phyloP scores from a whole-genome alignment of 306 rosid genomes.

The Vigna angularis region DNA sequence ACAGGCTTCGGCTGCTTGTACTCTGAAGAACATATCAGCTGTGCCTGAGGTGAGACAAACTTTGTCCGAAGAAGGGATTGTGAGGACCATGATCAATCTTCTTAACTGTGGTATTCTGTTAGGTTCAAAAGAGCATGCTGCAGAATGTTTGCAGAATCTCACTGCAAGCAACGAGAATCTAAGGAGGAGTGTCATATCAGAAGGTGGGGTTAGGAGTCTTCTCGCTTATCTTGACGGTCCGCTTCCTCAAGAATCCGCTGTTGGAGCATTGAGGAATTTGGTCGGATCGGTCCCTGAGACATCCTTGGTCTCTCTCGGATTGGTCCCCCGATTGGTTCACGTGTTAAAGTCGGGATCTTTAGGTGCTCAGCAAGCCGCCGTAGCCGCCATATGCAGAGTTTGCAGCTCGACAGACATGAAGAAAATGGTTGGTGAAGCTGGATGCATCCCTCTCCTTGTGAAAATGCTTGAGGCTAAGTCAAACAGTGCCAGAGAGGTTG shows the following conservation, averaged over 20 bases:
- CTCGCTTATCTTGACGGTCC: conserved; percentile 82
- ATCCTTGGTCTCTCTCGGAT: conserved; percentile 61
- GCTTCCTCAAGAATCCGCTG: conserved; percentile 81
- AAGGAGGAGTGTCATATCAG: conserved; percentile 66
- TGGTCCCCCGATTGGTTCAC: conserved; percentile 68
- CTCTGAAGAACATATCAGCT: conserved; percentile 80
- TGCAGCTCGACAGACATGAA: conserved; percentile 66
- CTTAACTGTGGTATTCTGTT: conserved; percentile 76
- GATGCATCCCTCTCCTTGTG: conserved; percentile 76
- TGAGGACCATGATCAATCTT: conserved; percentile 65
- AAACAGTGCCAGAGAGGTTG: conserved; percentile 66
- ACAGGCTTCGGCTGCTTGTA: conserved; percentile 81
- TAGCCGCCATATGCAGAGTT: conserved; percentile 64
- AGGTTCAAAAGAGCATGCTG: conserved; percentile 83
- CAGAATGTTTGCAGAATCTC: conserved; percentile 90
- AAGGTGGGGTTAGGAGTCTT: conserved; percentile 83
- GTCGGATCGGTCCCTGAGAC: conserved; percentile 62
- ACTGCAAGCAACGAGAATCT: conserved; percentile 80
- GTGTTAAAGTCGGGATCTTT: conserved; percentile 73
- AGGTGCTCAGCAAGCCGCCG: conserved; percentile 86
- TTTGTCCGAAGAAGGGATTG: conserved; percentile 83
- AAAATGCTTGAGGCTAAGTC: conserved; percentile 88
- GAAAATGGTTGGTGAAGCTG: conserved; percentile 72
- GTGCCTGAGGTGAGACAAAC: conserved; percentile 82
- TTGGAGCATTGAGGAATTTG: conserved; percentile 78